Percentiles rank a stretch among this genome's conserved stretches.
Conservation (phyloP, 257 asterid species). For the Nicotiana tabacum region DNA sequence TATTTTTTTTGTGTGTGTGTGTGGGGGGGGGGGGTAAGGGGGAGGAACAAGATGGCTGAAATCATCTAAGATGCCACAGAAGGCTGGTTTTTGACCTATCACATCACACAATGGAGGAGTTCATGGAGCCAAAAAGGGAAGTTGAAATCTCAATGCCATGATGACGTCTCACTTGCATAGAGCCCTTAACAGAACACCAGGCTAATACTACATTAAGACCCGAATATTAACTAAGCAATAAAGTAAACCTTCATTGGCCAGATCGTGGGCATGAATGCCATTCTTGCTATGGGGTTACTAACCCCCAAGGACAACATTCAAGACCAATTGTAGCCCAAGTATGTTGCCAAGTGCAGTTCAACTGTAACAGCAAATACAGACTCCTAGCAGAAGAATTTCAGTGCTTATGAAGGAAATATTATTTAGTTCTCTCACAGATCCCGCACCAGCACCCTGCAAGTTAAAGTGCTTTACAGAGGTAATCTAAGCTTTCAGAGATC, state of each 20-base stretch:
- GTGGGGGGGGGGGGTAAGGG: too few species aligned
- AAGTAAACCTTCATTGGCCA: background rate
- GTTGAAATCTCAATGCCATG: background rate
- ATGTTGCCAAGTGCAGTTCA: too few species aligned
- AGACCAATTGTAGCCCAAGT: too few species aligned
- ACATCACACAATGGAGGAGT: background rate
- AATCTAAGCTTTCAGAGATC: too few species aligned
- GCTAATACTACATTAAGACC: background rate
- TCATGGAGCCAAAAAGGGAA: background rate
- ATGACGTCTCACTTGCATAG: background rate
- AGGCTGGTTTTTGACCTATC: background rate
- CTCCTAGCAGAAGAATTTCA: too few species aligned
- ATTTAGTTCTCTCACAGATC: too few species aligned
- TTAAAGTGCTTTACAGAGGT: too few species aligned
- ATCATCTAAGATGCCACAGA: background rate
- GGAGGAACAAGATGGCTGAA: background rate
- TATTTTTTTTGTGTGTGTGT: too few species aligned
- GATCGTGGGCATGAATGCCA: background rate
- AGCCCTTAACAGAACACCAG: background rate
- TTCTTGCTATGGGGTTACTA: background rate
- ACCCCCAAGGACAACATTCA: background rate
- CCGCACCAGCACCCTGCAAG: too few species aligned
- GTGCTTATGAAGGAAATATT: too few species aligned
- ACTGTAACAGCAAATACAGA: too few species aligned
- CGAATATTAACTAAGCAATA: background rate